Base-by-base conservation (phyloP, 2,329 filamentous ascomycete species). In the Paraphoma sp. region DNA sequence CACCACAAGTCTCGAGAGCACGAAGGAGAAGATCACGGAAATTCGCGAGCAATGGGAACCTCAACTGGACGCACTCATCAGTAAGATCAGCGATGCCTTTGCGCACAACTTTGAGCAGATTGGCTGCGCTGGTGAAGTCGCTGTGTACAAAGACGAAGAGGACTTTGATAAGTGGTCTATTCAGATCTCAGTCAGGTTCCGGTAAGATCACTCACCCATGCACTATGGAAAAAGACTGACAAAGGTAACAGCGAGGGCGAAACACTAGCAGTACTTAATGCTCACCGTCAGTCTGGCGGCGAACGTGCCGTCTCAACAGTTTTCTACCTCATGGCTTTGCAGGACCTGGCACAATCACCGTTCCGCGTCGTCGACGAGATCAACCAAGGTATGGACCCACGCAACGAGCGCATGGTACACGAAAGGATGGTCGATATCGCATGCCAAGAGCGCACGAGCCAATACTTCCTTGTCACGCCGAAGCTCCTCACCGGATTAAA, bases 301-400 rank as follows among this genome's bases (percentile, higher is more conserved):
- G 95, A 99, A 80, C 90, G 95, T 57, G 92, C 95, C 23, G 94
- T 99, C 18, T 96, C 92, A 18, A 99, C 95, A 12, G 96, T 98
- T 72, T 99, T 98, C 84, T 99, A 96, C 80, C 91, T 99, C 54
- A 98, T 99, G 93, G 92, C 95, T 5, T 86, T 99, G 28, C 95
- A 99, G 76, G 91, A 91, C 48, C 88, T 99, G 69, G 94, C 95
- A 14, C 90, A 93, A 69, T 93, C 93, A 3, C 95, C 95, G 1
- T 99, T 99, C 85, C 92, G 95, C 50, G 94, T 99, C 48, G 95
- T 99, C 56, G 95, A 99, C 78, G 95, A 99, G 80, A 99, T 99
- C 83, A 99, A 99, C 74, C 95, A 99, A 79, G 95, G 95, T 64
- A 99, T 99, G 95, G 95, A 99, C 76, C 95, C 94, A 43, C 89